Conservation (phyloP, 2,329 filamentous ascomycete genomes). For the Clarireedia hainanense region DNA sequence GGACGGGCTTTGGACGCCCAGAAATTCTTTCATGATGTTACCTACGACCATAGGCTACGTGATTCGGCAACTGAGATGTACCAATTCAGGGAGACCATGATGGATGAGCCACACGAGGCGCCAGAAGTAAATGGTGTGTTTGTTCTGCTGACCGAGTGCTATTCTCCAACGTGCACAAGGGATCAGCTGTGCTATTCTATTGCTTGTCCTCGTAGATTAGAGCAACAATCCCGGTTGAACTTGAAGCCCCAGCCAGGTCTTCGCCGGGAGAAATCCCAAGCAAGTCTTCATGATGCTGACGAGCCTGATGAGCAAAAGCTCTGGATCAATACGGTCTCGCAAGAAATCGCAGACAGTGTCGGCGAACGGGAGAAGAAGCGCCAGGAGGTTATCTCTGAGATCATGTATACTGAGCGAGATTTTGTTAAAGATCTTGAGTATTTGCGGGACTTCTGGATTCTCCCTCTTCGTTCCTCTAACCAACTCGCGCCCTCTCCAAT, state of each 20-base stretch:
- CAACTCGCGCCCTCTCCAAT: conserved; percentile 66
- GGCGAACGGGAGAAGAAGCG: conserved; percentile 92
- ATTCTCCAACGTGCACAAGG: conserved; percentile 92
- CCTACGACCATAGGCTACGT: conserved; percentile 89
- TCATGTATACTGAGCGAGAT: conserved; percentile 97
- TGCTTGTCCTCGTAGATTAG: conserved; percentile 83
- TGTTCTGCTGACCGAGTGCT: conserved; percentile 91
- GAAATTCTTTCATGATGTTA: conserved; percentile 99
- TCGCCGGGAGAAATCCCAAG: conserved; percentile 53
- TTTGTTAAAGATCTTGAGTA: conserved; percentile 99
- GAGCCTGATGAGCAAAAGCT: conserved; percentile 94
- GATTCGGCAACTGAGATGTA: conserved; percentile 95
- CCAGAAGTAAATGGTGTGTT: conserved; percentile 85
- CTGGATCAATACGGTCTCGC: conserved; percentile 97
- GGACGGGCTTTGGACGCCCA: conserved; percentile 92
- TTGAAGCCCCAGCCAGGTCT: conserved; percentile 87
- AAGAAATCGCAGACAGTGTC: conserved; percentile 86
- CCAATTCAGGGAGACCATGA: conserved; percentile 88
- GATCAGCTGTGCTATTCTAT: conserved; percentile 98
- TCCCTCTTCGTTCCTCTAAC: conserved; percentile 71
- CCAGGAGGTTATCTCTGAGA: conserved; percentile 94
- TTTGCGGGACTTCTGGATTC: conserved; percentile 96
- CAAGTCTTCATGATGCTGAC: conserved; percentile 76
- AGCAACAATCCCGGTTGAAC: conserved; percentile 91
- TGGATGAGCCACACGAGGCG: conserved; percentile 72